These are phyloP conservation scores for Fusarium odoratissimum DNA, from an alignment of 2,329 filamentous ascomycete genomes.

Conservation along the genomic window DNA sequence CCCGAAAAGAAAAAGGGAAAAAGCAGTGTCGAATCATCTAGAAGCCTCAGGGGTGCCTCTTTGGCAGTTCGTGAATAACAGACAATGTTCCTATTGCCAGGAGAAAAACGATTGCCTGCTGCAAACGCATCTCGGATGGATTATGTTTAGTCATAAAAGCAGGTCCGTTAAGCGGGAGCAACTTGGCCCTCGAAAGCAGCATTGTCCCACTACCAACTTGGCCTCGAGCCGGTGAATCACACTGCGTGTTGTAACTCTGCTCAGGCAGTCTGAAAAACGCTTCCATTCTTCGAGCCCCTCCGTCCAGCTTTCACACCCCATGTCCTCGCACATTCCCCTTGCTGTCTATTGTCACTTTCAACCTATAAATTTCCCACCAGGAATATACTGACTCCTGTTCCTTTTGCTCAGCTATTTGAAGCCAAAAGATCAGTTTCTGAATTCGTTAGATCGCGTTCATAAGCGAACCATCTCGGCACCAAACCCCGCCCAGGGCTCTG, in stretches of 20 bases:
- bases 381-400: constrained; percentile 10
- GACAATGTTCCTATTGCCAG: constrained; percentile 1
- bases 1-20: neutral
- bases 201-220: constrained; percentile 13
- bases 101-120: constrained; percentile 2
- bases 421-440: constrained; percentile 22
- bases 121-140: neutral
- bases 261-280: neutral
- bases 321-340: neutral
- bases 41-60: neutral
- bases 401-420: constrained; percentile 19
- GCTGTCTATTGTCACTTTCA: neutral
- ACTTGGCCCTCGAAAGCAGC: constrained; percentile 14
- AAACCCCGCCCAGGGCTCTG: constrained; percentile 50
- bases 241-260: neutral
- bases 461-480: constrained; percentile 64
- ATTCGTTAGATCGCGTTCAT: constrained; percentile 51
- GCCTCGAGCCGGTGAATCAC: constrained; percentile 17
- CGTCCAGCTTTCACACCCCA: constrained; percentile 5
- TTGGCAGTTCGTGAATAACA: constrained; percentile 17
- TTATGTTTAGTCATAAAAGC: constrained; percentile 1
- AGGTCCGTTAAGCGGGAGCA: neutral
- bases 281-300: neutral
- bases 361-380: constrained; percentile 12
- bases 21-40: neutral